Evolutionary conservation across 257 asterid genomes (phyloP).

Genomic region (Perilla frutescens): DNA sequence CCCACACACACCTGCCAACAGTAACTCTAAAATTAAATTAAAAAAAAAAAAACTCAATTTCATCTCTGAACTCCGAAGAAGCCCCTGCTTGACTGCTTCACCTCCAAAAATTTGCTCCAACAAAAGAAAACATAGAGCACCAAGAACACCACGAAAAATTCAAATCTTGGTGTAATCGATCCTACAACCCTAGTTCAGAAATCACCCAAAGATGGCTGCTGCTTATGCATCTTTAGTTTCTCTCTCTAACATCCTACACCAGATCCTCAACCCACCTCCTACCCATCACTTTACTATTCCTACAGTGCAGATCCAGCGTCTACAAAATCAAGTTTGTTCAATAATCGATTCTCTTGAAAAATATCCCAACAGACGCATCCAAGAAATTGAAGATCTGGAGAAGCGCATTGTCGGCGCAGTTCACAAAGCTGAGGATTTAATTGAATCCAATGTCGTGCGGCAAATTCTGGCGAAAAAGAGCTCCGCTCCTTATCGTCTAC

Average conservation of each 20-base stretch:
- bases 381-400: slow-evolving; percentile 27
- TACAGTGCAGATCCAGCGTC: neutral
- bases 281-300: neutral
- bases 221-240: slow-evolving; percentile 39
- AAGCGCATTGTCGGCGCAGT: slow-evolving; percentile 17
- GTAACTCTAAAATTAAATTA: too few species aligned
- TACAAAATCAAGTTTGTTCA: neutral
- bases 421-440: slow-evolving; percentile 31
- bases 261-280: slow-evolving; percentile 27
- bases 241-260: slow-evolving; percentile 28
- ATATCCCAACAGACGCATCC: slow-evolving; percentile 2
- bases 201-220: slow-evolving; percentile 7
- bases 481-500: neutral
- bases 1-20: too few species aligned
- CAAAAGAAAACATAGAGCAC: too few species aligned
- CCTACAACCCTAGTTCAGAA: too few species aligned
- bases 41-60: too few species aligned
- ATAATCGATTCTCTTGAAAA: slow-evolving; percentile 27
- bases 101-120: too few species aligned
- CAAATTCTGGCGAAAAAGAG: neutral
- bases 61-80: too few species aligned
- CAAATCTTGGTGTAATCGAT: too few species aligned
- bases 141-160: too few species aligned
- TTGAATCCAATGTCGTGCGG: slow-evolving; percentile 22
- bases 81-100: too few species aligned